Evolutionary conservation across 2,329 filamentous ascomycete genomes (phyloP).

Genomic region (Phyllosticta citriasiana): DNA sequence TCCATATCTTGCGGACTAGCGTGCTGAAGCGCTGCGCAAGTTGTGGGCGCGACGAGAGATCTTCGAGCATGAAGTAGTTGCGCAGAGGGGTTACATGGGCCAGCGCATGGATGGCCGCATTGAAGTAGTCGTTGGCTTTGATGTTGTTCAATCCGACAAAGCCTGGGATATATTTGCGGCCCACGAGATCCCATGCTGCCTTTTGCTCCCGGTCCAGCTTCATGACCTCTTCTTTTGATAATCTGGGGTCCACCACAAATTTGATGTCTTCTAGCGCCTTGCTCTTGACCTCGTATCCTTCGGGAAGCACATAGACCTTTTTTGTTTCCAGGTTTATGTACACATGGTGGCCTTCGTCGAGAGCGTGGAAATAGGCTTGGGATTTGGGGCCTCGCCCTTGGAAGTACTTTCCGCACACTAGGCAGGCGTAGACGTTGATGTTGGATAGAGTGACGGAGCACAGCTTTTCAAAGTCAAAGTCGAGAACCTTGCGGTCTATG

Average conservation of each 20-base stretch:
- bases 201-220: conserved; percentile 60
- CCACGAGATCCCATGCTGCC: conserved; percentile 65
- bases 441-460: conserved; percentile 94
- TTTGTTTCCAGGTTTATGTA: conserved; percentile 96
- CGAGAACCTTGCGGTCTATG: conserved; percentile 81
- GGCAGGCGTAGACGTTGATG: conserved; percentile 96
- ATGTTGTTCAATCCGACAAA: conserved; percentile 99
- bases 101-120: conserved; percentile 84
- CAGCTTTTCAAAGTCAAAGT: conserved; percentile 98
- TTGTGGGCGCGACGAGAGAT: conserved; percentile 64
- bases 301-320: conserved; percentile 82
- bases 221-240: conserved; percentile 69
- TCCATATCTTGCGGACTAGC: conserved; percentile 95
- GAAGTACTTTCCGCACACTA: conserved; percentile 97
- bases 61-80: conserved; percentile 84
- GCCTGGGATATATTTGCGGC: conserved; percentile 80
- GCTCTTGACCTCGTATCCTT: conserved; percentile 93
- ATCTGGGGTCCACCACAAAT: conserved; percentile 87
- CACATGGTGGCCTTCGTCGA: conserved; percentile 92
- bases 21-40: conserved; percentile 81
- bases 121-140: conserved; percentile 98
- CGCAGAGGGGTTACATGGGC: conserved; percentile 82
- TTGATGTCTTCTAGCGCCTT: conserved; percentile 97
- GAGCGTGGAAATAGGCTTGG: conserved; percentile 92
- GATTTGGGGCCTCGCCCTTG: conserved; percentile 89